Base-by-base conservation (phyloP, 108 stramenopile species). In the Skeletonema menzelii region DNA sequence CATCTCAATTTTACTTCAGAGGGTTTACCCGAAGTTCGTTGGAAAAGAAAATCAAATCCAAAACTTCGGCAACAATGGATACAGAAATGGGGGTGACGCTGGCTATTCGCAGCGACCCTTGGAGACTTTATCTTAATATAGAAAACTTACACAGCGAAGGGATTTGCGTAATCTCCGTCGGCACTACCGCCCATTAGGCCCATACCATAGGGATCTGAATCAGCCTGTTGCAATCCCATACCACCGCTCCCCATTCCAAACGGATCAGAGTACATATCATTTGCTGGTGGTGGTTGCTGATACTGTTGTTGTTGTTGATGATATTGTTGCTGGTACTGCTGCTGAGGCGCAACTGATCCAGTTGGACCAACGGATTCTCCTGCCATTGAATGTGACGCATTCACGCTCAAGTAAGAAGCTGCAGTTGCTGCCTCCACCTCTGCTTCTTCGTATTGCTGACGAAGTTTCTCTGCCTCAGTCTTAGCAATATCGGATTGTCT, bases 361-460 rank as follows among this genome's bases (percentile, higher is more conserved):
- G 62, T 24, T 63, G 47, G 26, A 11, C 42, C 56, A 53, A 53
- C 49, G 2, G 49, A 53, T n/a, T 15, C 40, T 10, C 22, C 15
- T 10, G 49, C 49, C 19, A 53, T n/a, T 10, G 49, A 53, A 53
- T 53, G 19, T 0, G 47, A 60, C 12, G 61, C 60, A 69, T 75
- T 62, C 15, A 64, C 67, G 15, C 66, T 75, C 74, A 67, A 40
- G 55, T 75, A 75, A n/a, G 88, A 90, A 10, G 86, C 87, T 4
- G 86, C 93, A 8, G 93, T 76, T 46, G 85, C 93, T 27, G 80
- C 85, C 28, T 88, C 81, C 14, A 94, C 67, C 70, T 94, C 93
- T 8, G 88, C 87, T 66, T 91, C 65, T 70, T 94, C 93, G n/a
- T 73, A 87, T 35, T 84, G 72, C 38, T 85, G 75, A 30, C 81